These are phyloP conservation scores for Triglochin maritima DNA, from an alignment of 106 monocot species.

Conservation along the genomic window DNA sequence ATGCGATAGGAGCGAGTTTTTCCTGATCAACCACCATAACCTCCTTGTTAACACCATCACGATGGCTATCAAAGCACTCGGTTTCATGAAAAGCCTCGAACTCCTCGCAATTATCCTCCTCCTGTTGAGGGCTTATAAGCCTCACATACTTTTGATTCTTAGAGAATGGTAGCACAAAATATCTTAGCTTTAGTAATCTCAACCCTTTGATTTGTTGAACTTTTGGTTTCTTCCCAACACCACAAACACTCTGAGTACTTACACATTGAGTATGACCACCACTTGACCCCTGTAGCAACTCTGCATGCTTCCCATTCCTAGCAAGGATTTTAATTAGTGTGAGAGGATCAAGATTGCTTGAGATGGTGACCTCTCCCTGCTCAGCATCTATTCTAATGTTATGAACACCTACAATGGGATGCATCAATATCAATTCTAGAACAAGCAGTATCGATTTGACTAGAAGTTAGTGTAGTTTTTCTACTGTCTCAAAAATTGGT, in stretches of 20 bases:
- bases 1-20: no score
- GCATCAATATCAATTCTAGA: background rate
- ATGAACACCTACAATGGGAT: conserved; percentile 39
- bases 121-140: conserved; percentile 26
- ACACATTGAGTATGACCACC: conserved; percentile 5
- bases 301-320: conserved; percentile 62
- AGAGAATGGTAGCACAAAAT: conserved; percentile 36
- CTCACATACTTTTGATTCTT: conserved; percentile 46
- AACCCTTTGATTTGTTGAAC: conserved; percentile 27
- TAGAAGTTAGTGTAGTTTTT: background rate
- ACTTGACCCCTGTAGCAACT: conserved; percentile 29
- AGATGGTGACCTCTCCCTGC: conserved; percentile 58
- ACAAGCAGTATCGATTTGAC: background rate
- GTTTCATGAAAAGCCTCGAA: no score
- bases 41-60: no score
- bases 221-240: conserved; percentile 15
- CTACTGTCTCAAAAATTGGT: no score
- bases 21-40: no score
- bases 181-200: conserved; percentile 35
- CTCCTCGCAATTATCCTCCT: conserved; percentile 6
- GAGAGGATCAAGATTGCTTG: conserved; percentile 53
- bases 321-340: conserved; percentile 46
- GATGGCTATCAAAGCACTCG: no score
- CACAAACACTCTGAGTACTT: conserved; percentile 17
- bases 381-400: conserved; percentile 40